Evolutionary conservation across 768 basidiomycete genomes (phyloP), one percentile per base, ranked within the genome.

Genomic region (Lactarius sp.): DNA sequence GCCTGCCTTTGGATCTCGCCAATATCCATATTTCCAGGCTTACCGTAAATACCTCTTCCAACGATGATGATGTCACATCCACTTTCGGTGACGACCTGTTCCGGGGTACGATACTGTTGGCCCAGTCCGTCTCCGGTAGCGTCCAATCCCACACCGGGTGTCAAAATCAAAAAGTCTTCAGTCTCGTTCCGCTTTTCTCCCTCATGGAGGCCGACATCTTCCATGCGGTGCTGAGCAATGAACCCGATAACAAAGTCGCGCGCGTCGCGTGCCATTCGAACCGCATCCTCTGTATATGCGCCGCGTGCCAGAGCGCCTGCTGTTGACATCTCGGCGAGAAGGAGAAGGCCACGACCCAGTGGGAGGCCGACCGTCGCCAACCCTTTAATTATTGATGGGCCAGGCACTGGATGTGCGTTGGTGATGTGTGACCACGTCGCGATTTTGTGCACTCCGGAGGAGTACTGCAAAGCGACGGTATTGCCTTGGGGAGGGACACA

Each of bases 21-120:
- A 1, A 81, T 75, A 42, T 80, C 74, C 18, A 79, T 70, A 27
- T 76, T 75, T 37, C 76, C 76, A 14, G 78, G 77, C 51, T 81
- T 78, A 20, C 91, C 93, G 73, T 97, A 95, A 44, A 99, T 87
- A 0, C 97, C 97, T 64, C 97, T 80, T 34, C 97, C 97, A 52
- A 99, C 97, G 63, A 99, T 98, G 72, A 98, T 98, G 22, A 98
- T 83, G 76, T 99, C 97, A 73, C 92, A 92, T 34, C 94, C 95
- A 51, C 82, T 83, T 51, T 88, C 85, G 18, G 83, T 71, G 34
- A 99, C 78, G 31, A 95, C 95, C 73, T 95, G 81, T 37, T 81
- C 76, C 2, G 97, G 97, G 4, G 94, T 94, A 60, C 97, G 87
- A 94, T 88, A 10, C 77, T 76, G 73, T 98, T 97, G 8, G 69